A percentile compares a stretch with the other conserved stretches of the same genome.
phyloP scores from a whole-genome alignment of 2,329 filamentous ascomycete genomes.

The Calonectria pseudoreteaudii region DNA sequence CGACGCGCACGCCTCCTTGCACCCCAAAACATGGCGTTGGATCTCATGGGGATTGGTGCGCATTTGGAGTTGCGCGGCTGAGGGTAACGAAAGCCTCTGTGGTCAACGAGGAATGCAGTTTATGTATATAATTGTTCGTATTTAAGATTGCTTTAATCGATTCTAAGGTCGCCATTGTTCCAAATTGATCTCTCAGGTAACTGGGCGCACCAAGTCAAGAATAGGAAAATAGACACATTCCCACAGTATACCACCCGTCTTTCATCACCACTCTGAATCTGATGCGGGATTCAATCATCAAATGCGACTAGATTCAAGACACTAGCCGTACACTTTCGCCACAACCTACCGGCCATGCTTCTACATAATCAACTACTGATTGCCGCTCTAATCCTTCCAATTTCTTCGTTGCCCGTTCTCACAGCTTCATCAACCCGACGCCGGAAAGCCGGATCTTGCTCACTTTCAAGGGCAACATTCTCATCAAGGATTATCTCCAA shows the following conservation, averaged over 20 bases:
- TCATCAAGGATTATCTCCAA: conserved; percentile 45
- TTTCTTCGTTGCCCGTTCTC: not conserved
- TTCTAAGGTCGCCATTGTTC: not conserved
- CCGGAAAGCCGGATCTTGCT: not conserved
- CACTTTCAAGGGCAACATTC: not conserved
- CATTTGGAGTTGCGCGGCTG: not conserved
- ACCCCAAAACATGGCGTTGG: not conserved
- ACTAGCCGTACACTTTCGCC: too few species aligned
- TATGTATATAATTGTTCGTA: not conserved
- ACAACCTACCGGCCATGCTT: too few species aligned
- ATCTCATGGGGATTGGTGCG: not conserved
- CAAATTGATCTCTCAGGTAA: not conserved
- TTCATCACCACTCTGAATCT: not conserved
- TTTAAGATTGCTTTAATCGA: not conserved
- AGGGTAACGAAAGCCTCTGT: not conserved
- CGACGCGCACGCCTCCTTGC: not conserved
- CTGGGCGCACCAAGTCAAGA: not conserved
- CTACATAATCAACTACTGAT: not conserved
- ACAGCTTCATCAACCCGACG: not conserved
- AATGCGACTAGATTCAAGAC: not conserved
- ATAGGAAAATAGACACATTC: not conserved
- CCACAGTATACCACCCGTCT: not conserved
- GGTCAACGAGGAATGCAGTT: not conserved
- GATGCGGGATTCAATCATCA: not conserved
- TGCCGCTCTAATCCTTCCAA: conserved; percentile 12